Conservation (phyloP, 345 rosid species). For the Eucalyptus lansdowneana region DNA sequence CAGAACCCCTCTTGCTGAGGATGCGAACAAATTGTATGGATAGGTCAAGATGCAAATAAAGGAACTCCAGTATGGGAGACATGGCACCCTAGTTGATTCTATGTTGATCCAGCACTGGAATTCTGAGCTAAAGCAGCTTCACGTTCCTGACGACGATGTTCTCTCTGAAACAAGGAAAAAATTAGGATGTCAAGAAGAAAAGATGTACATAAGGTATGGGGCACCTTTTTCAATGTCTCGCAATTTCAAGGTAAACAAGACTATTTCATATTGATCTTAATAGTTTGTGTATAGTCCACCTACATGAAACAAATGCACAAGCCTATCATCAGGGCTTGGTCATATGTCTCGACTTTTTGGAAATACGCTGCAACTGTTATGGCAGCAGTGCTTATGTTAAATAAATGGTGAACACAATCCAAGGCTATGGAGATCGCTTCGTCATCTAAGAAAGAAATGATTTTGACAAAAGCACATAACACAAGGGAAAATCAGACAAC, state of each 20-base stretch:
- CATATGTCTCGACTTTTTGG: neutral
- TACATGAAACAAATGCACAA: neutral
- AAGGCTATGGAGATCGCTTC: neutral
- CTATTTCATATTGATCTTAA: neutral
- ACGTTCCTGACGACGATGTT: constrained; percentile 9
- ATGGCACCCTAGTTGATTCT: neutral
- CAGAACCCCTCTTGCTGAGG: neutral
- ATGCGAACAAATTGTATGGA: neutral
- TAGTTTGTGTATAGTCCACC: neutral
- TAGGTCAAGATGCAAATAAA: neutral
- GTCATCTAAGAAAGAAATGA: neutral
- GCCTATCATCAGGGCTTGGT: neutral
- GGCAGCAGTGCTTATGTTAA: neutral
- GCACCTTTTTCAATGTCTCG: neutral
- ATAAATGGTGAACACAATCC: neutral
- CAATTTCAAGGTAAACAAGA: neutral
- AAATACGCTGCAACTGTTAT: neutral
- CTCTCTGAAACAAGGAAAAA: constrained; percentile 12
- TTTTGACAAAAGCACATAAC: neutral
- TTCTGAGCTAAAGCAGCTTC: constrained; percentile 13
- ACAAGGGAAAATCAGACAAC: neutral
- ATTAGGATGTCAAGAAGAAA: neutral
- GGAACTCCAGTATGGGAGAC: neutral
- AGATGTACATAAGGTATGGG: neutral
- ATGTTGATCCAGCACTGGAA: neutral